Base-by-base conservation (phyloP, 164 flowering plant genomes). In the Piper longum region DNA sequence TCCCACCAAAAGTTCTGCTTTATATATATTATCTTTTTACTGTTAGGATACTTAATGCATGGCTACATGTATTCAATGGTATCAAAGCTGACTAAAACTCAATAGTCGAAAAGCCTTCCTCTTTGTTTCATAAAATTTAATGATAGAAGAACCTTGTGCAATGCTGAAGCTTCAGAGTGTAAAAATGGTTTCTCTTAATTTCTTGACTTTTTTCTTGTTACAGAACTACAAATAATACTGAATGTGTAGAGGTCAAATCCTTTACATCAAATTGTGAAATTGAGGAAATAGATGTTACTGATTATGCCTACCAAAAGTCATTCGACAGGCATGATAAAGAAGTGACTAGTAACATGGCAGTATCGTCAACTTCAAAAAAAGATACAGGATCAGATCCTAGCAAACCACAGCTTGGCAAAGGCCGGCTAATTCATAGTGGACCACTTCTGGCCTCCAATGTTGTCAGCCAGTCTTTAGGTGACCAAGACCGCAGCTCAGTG, bases 351-450 rank as follows among this genome's bases (percentile, higher is more conserved):
- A 13, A 68, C 66, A 87, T 81, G 67, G 63, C 68, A 61, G 68
- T 56, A 61, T 56, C 80, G 41, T 72, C 85, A 48, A 56, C 73
- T 18, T 70, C 80, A 17, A 83, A 76, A 43, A 80, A 70, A 67
- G 87, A 82, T 3, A 41, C 64, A 39, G 67, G 69, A 43, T 76
- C 60, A 40, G 69, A 80, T 62, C 80, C 77, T 65, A 59, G 73
- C 70, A 86, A 73, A 74, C 43, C 64, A 66, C 81, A 75, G 70
- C 41, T 69, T 11, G 78, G 69, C 42, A 85, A 70, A 71, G 55
- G 68, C 67, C 81, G 87, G 61, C 86, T 83, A 77, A 77, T 83
- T 67, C 92, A 78, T 59, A 88, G 96, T 77, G 97, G 96, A 43
- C 99, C 96, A 4, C 91, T 85, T 43, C 62, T 73, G 67, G 83